Evolutionary conservation across 2,329 filamentous ascomycete genomes (phyloP).

Genomic region (Colletotrichum euphorbiae): DNA sequence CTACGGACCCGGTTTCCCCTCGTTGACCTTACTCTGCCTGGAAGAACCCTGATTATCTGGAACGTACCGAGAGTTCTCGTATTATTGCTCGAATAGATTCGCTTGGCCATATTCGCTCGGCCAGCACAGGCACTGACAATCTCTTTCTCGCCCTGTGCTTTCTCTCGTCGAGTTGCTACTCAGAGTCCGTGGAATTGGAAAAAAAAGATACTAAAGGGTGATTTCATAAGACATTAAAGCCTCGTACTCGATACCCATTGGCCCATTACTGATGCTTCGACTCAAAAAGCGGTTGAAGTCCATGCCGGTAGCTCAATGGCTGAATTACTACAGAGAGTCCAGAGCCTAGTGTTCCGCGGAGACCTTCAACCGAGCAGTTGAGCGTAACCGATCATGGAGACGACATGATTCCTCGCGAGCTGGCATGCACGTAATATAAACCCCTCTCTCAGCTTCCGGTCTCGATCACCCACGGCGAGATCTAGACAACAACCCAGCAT

Average conservation of each 20-base stretch:
- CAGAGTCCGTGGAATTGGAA: no score
- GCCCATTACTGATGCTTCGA: no score
- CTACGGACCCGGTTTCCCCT: background rate
- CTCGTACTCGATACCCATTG: no score
- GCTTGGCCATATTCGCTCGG: no score
- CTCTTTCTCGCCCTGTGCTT: no score
- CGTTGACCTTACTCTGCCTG: background rate
- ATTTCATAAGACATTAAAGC: no score
- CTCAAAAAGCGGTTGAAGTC: no score
- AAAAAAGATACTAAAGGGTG: no score
- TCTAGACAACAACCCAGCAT: no score
- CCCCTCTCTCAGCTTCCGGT: background rate
- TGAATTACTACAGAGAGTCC: background rate
- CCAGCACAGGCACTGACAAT: no score
- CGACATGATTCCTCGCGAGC: background rate
- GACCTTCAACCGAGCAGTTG: background rate
- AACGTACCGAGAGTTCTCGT: background rate
- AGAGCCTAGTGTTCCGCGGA: background rate
- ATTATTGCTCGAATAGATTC: background rate
- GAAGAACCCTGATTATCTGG: conserved; percentile 22
- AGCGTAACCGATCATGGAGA: background rate
- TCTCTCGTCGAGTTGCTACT: no score
- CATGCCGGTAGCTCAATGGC: background rate
- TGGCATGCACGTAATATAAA: background rate
- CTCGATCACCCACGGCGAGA: background rate